Evolutionary conservation across 257 asterid species (phyloP).

Genomic region (Oldenlandia corymbosa): DNA sequence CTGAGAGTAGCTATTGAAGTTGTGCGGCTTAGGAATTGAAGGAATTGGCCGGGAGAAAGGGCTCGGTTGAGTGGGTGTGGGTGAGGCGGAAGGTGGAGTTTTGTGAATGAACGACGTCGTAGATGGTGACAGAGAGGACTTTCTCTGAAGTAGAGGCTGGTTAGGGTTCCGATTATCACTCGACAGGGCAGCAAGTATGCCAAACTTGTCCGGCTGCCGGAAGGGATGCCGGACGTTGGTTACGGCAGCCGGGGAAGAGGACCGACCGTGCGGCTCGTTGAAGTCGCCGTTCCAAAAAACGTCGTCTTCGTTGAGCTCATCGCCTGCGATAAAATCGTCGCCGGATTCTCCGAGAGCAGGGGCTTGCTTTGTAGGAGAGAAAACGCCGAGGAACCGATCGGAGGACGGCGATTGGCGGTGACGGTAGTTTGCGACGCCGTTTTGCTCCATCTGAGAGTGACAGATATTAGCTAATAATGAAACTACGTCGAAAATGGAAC

Average conservation of each 20-base stretch:
- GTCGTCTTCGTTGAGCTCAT: constrained; percentile 71
- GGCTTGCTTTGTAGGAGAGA: constrained; percentile 50
- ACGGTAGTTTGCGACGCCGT: constrained; percentile 35
- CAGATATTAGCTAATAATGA: neutral
- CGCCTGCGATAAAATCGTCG: constrained; percentile 25
- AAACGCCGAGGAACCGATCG: constrained; percentile 56
- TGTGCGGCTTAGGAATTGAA: constrained; percentile 50
- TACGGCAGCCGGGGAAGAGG: constrained; percentile 28
- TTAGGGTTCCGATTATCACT: constrained; percentile 31
- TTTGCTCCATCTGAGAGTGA: constrained; percentile 40
- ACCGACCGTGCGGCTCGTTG: constrained; percentile 15
- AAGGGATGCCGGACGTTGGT: constrained; percentile 25
- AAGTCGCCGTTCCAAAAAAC: constrained; percentile 53
- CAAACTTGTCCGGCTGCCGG: constrained; percentile 43
- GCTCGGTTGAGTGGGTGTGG: constrained; percentile 18
- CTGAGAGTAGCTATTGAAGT: constrained; percentile 35
- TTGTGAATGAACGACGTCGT: constrained; percentile 19
- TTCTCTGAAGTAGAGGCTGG: constrained; percentile 35
- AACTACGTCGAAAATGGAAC: neutral
- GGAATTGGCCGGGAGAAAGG: constrained; percentile 45
- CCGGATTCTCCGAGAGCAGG: constrained; percentile 11
- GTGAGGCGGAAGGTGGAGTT: constrained; percentile 13
- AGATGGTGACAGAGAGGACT: constrained; percentile 36
- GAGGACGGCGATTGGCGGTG: constrained; percentile 59
- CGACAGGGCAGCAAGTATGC: constrained; percentile 66